These are phyloP conservation scores for Huiozyma naganishii DNA, from an alignment of 805 yeast species.

Conservation along the genomic window DNA sequence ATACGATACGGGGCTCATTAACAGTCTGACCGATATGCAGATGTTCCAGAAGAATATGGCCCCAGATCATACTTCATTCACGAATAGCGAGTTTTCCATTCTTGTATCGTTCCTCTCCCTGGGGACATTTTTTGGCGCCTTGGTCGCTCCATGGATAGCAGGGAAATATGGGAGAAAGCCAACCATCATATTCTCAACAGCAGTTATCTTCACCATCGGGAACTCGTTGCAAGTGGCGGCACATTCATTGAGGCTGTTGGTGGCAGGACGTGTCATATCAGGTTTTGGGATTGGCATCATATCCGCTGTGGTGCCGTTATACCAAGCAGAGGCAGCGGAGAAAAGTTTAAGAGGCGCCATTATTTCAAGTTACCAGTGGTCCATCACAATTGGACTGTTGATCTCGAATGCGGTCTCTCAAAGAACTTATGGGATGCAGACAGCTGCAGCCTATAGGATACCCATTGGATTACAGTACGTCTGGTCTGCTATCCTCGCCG, in stretches of 20 bases:
- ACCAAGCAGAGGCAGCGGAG: constrained; percentile 82
- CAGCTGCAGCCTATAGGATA: constrained; percentile 56
- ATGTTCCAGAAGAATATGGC: constrained; percentile 54
- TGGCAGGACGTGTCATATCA: constrained; percentile 63
- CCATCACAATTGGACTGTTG: constrained; percentile 75
- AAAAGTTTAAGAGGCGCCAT: constrained; percentile 73
- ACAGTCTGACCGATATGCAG: constrained; percentile 66
- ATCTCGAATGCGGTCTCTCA: constrained; percentile 72
- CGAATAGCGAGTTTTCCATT: constrained; percentile 54
- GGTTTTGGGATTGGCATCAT: constrained; percentile 67
- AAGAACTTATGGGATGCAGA: constrained; percentile 48
- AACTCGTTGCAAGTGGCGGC: constrained; percentile 59
- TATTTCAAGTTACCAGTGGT: constrained; percentile 79
- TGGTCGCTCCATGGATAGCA: constrained; percentile 48
- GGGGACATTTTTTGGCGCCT: constrained; percentile 68
- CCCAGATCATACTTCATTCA: constrained; percentile 34
- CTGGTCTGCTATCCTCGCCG: constrained; percentile 53
- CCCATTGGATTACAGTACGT: constrained; percentile 69
- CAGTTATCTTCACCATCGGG: constrained; percentile 60
- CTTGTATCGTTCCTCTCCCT: constrained; percentile 68
- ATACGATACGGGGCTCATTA: constrained; percentile 80
- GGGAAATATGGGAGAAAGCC: constrained; percentile 66
- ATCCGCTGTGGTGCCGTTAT: constrained; percentile 72
- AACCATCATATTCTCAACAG: constrained; percentile 50
- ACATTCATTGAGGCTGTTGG: constrained; percentile 39